Percentiles rank a stretch among this genome's conserved stretches.
These are phyloP conservation scores for Linderniella brevidens DNA, from an alignment of 257 asterid species.

Conservation along the genomic window DNA sequence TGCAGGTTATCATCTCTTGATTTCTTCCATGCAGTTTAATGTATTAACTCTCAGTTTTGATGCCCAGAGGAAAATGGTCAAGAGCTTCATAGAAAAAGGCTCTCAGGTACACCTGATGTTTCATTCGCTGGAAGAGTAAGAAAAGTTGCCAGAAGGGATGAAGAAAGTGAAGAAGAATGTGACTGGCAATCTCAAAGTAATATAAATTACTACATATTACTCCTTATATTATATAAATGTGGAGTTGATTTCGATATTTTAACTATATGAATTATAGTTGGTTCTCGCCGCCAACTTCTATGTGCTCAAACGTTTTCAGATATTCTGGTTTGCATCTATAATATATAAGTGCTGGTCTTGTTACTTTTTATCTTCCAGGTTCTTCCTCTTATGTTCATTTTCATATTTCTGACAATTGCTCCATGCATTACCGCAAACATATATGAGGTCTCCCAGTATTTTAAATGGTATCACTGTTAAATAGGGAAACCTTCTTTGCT, in stretches of 20 bases:
- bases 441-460: too few relatives aligned
- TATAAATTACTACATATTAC: not conserved
- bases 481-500: not conserved
- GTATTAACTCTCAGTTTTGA: slow-evolving; percentile 10
- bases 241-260: too few relatives aligned
- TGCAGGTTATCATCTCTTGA: slow-evolving; percentile 11
- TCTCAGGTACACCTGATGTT: slow-evolving; percentile 56
- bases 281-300: too few relatives aligned
- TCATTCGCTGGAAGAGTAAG: slow-evolving; percentile 74
- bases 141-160: slow-evolving; percentile 68
- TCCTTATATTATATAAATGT: not conserved
- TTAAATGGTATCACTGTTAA: too few relatives aligned
- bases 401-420: too few relatives aligned
- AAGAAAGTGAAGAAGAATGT: slow-evolving; percentile 64
- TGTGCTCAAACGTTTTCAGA: too few relatives aligned
- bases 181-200: slow-evolving; percentile 82
- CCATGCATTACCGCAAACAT: too few relatives aligned
- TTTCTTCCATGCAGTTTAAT: slow-evolving; percentile 11
- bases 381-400: too few relatives aligned
- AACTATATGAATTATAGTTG: too few relatives aligned
- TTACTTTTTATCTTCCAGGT: too few relatives aligned
- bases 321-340: too few relatives aligned
- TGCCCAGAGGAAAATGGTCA: slow-evolving; percentile 58
- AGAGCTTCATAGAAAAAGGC: slow-evolving; percentile 93
- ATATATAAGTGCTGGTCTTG: too few relatives aligned